These are phyloP conservation scores for Pseudogymnoascus sp. DNA, from an alignment of 2,329 filamentous ascomycete species.

Conservation along the genomic window DNA sequence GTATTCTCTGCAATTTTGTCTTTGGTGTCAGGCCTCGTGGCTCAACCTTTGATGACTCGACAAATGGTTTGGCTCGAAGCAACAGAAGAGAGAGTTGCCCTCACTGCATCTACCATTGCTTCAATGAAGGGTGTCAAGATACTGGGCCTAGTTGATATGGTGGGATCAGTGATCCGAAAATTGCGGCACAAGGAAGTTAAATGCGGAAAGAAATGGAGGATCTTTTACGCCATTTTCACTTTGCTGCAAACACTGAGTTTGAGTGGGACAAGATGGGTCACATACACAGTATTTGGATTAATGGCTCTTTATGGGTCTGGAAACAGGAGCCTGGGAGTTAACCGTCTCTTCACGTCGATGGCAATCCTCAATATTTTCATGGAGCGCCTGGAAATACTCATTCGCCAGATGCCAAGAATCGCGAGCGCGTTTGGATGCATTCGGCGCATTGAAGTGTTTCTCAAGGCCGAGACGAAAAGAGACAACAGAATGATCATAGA, in stretches of 20 bases:
- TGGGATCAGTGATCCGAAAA: constrained; percentile 18
- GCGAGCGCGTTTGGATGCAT: constrained; percentile 1
- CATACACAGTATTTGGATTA: constrained; percentile 1
- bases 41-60: neutral
- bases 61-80: constrained; percentile 35
- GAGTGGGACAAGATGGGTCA: constrained; percentile 10
- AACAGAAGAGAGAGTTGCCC: constrained; percentile 37
- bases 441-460: neutral
- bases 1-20: neutral
- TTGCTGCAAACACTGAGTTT: neutral
- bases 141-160: constrained; percentile 35
- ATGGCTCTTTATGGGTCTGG: constrained; percentile 4
- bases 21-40: neutral
- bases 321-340: neutral
- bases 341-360: constrained; percentile 4
- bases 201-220: constrained; percentile 1
- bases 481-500: constrained; percentile 1
- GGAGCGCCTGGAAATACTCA: constrained; percentile 11
- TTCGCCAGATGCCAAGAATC: constrained; percentile 2
- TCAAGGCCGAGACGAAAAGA: neutral
- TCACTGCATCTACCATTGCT: constrained; percentile 36
- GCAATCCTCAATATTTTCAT: constrained; percentile 9
- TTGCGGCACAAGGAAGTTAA: constrained; percentile 1
- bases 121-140: constrained; percentile 42
- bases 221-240: constrained; percentile 3